Percentiles rank a stretch among this genome's conserved stretches.
Conservation (phyloP, 371 early-diverging fungal genomes). For the Circinella umbellata region DNA sequence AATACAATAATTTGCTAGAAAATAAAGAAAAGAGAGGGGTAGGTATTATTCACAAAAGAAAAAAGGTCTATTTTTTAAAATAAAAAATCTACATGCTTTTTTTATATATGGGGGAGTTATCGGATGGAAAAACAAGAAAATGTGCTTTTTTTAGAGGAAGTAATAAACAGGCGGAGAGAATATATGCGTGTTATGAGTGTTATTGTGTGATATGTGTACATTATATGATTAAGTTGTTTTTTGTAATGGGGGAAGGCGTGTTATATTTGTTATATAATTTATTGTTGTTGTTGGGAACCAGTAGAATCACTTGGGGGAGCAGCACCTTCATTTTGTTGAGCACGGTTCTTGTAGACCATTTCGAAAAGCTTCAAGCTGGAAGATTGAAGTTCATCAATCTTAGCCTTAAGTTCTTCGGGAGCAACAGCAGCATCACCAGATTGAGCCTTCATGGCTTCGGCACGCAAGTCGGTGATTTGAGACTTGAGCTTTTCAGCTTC, state of each 20-base stretch:
- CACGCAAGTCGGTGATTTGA: slow-evolving; percentile 81
- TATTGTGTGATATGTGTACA: background rate
- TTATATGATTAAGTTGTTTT: background rate
- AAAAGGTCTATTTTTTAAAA: slow-evolving; percentile 3
- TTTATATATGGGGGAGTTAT: background rate
- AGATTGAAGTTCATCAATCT: slow-evolving; percentile 84
- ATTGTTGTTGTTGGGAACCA: slow-evolving; percentile 13
- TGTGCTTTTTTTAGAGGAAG: slow-evolving; percentile 7
- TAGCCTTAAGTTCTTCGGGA: slow-evolving; percentile 79
- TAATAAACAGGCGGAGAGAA: background rate
- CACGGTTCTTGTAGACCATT: slow-evolving; percentile 91
- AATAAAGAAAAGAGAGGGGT: background rate
- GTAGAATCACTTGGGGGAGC: slow-evolving; percentile 2
- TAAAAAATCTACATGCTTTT: slow-evolving; percentile 9
- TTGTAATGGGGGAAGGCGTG: background rate
- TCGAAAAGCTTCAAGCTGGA: slow-evolving; percentile 94
- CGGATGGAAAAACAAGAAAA: background rate
- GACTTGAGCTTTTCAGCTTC: slow-evolving; percentile 83
- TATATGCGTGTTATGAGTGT: slow-evolving; percentile 2
- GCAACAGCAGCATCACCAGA: slow-evolving; percentile 60
- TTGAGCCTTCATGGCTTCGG: slow-evolving; percentile 69
- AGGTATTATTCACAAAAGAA: slow-evolving; percentile 5
- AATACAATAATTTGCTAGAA: background rate
- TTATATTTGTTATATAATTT: background rate
- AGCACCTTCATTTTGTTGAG: slow-evolving; percentile 19